Conservation (phyloP, 2,329 filamentous ascomycete species). For the Pyrenophora graminea region DNA sequence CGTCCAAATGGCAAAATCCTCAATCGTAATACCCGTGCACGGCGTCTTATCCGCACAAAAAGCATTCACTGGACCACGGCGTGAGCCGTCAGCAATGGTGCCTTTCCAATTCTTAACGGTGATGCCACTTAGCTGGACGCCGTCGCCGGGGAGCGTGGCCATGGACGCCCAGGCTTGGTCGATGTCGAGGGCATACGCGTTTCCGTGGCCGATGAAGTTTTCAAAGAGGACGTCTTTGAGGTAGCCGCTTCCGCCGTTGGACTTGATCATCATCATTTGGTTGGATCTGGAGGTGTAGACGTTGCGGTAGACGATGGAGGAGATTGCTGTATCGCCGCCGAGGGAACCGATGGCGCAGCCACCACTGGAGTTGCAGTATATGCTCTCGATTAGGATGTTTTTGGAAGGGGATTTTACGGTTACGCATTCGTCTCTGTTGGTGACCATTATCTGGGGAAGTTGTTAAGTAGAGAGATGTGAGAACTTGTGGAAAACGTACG, state of each 20-base stretch:
- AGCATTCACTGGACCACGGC: conserved; percentile 59
- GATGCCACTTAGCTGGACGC: conserved; percentile 59
- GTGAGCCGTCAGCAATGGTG: conserved; percentile 54
- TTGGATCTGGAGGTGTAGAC: conserved; percentile 64
- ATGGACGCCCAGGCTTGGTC: conserved; percentile 59
- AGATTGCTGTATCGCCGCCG: conserved; percentile 54
- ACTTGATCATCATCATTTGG: conserved; percentile 68
- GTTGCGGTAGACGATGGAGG: conserved; percentile 59
- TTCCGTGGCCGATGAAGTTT: conserved; percentile 64
- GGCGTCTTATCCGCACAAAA: conserved; percentile 57
- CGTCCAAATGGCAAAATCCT: conserved; percentile 59
- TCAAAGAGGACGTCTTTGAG: conserved; percentile 58
- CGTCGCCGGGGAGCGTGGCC: conserved; percentile 50
- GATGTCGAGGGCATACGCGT: conserved; percentile 62
- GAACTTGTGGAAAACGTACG: conserved; percentile 18
- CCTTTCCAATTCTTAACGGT: conserved; percentile 62
- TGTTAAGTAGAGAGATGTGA: background rate
- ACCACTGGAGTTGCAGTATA: conserved; percentile 67
- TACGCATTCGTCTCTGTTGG: conserved; percentile 66
- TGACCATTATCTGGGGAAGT: conserved; percentile 54
- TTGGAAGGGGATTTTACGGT: conserved; percentile 57
- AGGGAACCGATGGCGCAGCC: conserved; percentile 64
- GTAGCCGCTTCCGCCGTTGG: conserved; percentile 60
- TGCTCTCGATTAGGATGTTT: conserved; percentile 62
- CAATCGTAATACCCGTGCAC: conserved; percentile 58